Percentiles rank a stretch among this genome's conserved stretches.
Evolutionary conservation across 495 filamentous ascomycete genomes (phyloP).

Genomic region (Penicillium nucicola): DNA sequence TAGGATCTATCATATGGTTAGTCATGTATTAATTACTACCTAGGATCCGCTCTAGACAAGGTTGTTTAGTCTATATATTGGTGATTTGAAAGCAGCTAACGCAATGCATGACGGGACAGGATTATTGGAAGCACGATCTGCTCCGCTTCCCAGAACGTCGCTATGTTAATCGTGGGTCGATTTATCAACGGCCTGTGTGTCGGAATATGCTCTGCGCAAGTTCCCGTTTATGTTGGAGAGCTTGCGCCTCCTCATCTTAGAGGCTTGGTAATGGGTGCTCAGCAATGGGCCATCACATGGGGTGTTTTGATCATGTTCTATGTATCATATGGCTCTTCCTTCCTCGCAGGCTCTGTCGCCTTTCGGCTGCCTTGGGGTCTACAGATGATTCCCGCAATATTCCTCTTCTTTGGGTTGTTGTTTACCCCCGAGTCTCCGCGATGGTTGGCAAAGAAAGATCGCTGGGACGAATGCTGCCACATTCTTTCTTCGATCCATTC

Average conservation of each 20-base stretch:
- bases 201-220: constrained; percentile 75
- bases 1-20: constrained; percentile 62
- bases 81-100: neutral
- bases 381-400: constrained; percentile 67
- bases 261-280: constrained; percentile 66
- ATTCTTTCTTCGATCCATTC: constrained; percentile 68
- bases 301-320: constrained; percentile 81
- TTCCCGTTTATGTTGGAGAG: constrained; percentile 77
- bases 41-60: too few relatives aligned
- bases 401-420: constrained; percentile 60
- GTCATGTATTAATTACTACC: constrained; percentile 12
- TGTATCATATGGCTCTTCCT: constrained; percentile 67
- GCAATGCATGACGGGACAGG: constrained; percentile 28
- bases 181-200: constrained; percentile 74
- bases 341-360: constrained; percentile 48
- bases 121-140: constrained; percentile 64
- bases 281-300: constrained; percentile 81
- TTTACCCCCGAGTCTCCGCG: constrained; percentile 74
- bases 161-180: constrained; percentile 71
- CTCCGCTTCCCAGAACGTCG: constrained; percentile 69
- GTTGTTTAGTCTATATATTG: too few relatives aligned
- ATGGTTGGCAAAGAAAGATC: constrained; percentile 71
- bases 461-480: constrained; percentile 65
- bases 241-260: constrained; percentile 66
- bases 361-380: constrained; percentile 77